These are phyloP conservation scores for Galerina sulciceps DNA, from an alignment of 768 basidiomycete genomes.

Conservation along the genomic window DNA sequence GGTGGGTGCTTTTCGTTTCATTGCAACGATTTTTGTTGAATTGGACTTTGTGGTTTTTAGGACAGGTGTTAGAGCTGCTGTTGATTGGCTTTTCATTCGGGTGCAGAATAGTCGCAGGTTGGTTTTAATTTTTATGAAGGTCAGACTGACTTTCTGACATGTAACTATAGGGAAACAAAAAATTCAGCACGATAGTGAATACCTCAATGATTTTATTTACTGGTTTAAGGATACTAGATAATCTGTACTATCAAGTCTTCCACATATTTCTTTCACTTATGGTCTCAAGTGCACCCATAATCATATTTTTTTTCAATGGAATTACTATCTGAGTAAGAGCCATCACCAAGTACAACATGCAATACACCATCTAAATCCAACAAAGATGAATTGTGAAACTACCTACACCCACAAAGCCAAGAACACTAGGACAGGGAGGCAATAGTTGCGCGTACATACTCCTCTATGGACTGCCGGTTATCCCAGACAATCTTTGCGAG, in stretches of 20 bases:
- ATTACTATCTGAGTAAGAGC: too few species aligned
- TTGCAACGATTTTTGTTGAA: background rate
- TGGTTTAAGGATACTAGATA: background rate
- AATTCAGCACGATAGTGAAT: constrained; percentile 8
- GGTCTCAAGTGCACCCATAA: too few species aligned
- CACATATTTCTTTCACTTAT: too few species aligned
- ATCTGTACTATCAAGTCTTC: constrained; percentile 1
- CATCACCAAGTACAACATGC: background rate
- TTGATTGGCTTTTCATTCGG: constrained; percentile 93
- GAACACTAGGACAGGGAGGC: background rate
- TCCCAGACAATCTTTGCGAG: constrained; percentile 34
- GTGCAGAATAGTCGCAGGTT: constrained; percentile 88
- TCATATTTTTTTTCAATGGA: too few species aligned
- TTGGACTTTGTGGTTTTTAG: constrained; percentile 39
- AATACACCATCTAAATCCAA: background rate
- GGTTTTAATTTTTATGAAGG: constrained; percentile 2
- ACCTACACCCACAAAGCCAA: background rate
- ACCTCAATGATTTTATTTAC: too few species aligned
- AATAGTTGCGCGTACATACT: constrained; percentile 4
- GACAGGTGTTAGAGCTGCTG: constrained; percentile 86
- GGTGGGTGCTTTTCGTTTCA: constrained; percentile 53
- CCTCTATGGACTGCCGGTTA: constrained; percentile 24
- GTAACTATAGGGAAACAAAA: constrained; percentile 10
- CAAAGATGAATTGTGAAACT: background rate
- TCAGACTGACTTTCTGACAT: background rate